Conservation (phyloP, 805 yeast species). For the Wickerhamomyces strasburgensis region DNA sequence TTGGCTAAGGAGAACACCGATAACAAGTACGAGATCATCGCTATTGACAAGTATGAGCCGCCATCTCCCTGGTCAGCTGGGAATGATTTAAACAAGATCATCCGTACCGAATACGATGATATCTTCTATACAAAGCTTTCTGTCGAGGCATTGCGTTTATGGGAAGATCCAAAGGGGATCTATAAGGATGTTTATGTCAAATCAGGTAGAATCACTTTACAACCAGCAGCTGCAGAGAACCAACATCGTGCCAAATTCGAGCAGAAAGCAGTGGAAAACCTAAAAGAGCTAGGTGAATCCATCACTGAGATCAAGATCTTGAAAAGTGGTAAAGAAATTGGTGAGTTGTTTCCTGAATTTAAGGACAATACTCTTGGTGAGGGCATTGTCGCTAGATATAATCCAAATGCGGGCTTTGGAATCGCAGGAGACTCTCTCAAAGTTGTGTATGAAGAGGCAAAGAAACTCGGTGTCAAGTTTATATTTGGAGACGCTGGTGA, state of each 20-base stretch:
- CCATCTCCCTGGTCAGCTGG: slow-evolving; percentile 46
- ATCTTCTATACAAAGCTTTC: slow-evolving; percentile 37
- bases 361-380: slow-evolving; percentile 21
- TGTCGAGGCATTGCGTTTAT: slow-evolving; percentile 38
- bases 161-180: slow-evolving; percentile 32
- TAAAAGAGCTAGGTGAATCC: slow-evolving; percentile 24
- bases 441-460: slow-evolving; percentile 28
- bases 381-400: slow-evolving; percentile 27
- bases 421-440: slow-evolving; percentile 36
- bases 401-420: slow-evolving; percentile 40
- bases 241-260: slow-evolving; percentile 34
- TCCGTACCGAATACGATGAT: slow-evolving; percentile 44
- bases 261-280: slow-evolving; percentile 30
- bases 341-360: slow-evolving; percentile 25
- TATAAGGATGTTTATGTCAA: slow-evolving; percentile 32
- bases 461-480: slow-evolving; percentile 30
- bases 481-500: slow-evolving; percentile 29
- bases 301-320: slow-evolving; percentile 25
- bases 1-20: slow-evolving; percentile 25
- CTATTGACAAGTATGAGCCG: slow-evolving; percentile 35
- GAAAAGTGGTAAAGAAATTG: slow-evolving; percentile 29
- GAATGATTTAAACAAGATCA: slow-evolving; percentile 44
- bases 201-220: slow-evolving; percentile 39
- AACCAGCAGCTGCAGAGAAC: slow-evolving; percentile 27
- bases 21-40: slow-evolving; percentile 25